phyloP scores from a whole-genome alignment of 495 filamentous ascomycete genomes.

The Pyrenopolyporus hunteri region DNA sequence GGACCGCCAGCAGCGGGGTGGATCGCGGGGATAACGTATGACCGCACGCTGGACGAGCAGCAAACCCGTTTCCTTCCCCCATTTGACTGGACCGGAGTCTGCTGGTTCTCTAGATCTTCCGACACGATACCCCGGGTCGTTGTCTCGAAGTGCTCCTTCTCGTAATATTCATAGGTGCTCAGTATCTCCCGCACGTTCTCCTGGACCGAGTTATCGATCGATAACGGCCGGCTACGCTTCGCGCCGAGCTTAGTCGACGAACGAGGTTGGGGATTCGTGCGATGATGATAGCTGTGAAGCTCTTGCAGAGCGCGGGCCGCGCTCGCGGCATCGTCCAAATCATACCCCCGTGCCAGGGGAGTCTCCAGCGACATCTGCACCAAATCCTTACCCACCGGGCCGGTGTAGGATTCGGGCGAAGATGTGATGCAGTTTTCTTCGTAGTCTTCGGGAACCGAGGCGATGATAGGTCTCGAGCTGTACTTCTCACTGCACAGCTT shows the following conservation, averaged over 20 bases:
- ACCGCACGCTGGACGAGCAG: slow-evolving; percentile 57
- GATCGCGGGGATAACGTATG: slow-evolving; percentile 42
- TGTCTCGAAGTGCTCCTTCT: slow-evolving; percentile 48
- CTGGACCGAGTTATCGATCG: slow-evolving; percentile 71
- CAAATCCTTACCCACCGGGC: slow-evolving; percentile 60
- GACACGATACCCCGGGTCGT: slow-evolving; percentile 37
- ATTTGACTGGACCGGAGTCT: slow-evolving; percentile 46
- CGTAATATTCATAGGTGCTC: slow-evolving; percentile 34
- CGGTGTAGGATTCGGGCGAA: slow-evolving; percentile 67
- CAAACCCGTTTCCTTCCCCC: slow-evolving; percentile 65
- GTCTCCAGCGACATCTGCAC: slow-evolving; percentile 59
- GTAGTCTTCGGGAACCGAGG: slow-evolving; percentile 59
- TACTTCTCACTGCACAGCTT: slow-evolving; percentile 64
- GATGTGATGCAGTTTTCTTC: slow-evolving; percentile 62
- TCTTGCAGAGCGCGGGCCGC: slow-evolving; percentile 75
- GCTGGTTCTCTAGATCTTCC: slow-evolving; percentile 32
- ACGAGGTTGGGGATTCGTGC: slow-evolving; percentile 44
- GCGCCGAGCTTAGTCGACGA: slow-evolving; percentile 41
- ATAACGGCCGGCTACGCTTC: slow-evolving; percentile 74
- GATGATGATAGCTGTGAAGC: slow-evolving; percentile 56
- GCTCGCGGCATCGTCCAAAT: slow-evolving; percentile 56
- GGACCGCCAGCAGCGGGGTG: slow-evolving; percentile 51
- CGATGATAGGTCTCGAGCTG: slow-evolving; percentile 52
- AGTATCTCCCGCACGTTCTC: slow-evolving; percentile 74
- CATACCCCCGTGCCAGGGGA: slow-evolving; percentile 50